Conservation (phyloP, 129 eudicot genomes). For the Ambrosia trifida region DNA sequence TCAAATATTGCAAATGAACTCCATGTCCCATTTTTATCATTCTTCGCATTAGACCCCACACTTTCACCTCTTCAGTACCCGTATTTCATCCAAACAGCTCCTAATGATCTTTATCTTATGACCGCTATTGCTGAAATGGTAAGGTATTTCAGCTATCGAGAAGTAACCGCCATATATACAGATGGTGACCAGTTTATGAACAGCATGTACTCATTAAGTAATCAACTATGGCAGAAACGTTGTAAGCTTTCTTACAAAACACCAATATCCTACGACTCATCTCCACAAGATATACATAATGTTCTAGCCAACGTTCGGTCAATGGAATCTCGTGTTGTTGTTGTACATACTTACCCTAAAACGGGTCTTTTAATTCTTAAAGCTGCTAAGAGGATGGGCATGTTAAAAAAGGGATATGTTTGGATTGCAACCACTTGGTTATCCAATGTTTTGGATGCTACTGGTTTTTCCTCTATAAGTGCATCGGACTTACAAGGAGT, state of each 20-base stretch:
- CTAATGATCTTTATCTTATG: constrained; percentile 80
- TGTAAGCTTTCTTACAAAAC: constrained; percentile 70
- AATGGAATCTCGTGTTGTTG: constrained; percentile 79
- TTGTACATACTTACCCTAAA: constrained; percentile 49
- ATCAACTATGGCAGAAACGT: constrained; percentile 51
- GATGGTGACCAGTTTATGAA: constrained; percentile 75
- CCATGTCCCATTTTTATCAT: constrained; percentile 82
- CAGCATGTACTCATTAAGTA: constrained; percentile 54
- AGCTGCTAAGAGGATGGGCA: constrained; percentile 60
- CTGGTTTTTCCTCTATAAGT: constrained; percentile 18
- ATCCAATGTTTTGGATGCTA: constrained; percentile 58
- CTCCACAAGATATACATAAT: constrained; percentile 30
- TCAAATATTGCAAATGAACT: constrained; percentile 84
- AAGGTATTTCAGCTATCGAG: constrained; percentile 54
- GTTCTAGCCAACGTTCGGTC: constrained; percentile 44
- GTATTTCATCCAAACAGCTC: constrained; percentile 79
- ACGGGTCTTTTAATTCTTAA: constrained; percentile 51
- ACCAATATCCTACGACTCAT: constrained; percentile 40
- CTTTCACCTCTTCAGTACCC: constrained; percentile 89
- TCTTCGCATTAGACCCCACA: constrained; percentile 79
- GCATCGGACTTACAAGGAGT: constrained; percentile 50
- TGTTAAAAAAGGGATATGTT: constrained; percentile 71
- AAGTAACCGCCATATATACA: constrained; percentile 57
- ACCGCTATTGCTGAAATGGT: constrained; percentile 78
- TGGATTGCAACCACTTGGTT: constrained; percentile 91